Conservation (phyloP, 129 eudicot species). For the Heracleum sosnowskyi region DNA sequence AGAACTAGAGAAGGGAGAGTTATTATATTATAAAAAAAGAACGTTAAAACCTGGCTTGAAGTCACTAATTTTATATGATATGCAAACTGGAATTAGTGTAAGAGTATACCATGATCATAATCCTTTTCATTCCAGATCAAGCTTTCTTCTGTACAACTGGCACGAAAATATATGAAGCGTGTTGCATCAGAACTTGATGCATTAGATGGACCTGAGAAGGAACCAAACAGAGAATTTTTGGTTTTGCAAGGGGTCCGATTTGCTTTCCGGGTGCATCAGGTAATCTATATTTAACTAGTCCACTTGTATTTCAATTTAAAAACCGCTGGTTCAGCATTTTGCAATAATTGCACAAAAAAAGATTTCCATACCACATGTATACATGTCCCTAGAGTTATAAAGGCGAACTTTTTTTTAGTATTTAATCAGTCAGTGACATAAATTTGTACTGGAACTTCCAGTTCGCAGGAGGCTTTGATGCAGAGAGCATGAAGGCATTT, state of each 20-base stretch:
- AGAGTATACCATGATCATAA: neutral
- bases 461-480: slow-evolving; percentile 99
- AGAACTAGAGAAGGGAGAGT: neutral
- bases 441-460: slow-evolving; percentile 26
- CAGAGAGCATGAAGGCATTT: slow-evolving; percentile 97
- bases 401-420: neutral
- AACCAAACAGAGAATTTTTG: slow-evolving; percentile 92
- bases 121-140: slow-evolving; percentile 54
- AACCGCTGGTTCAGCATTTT: neutral
- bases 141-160: slow-evolving; percentile 91
- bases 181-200: slow-evolving; percentile 92
- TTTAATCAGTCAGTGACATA: neutral
- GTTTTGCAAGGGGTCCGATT: slow-evolving; percentile 95
- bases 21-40: neutral
- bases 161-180: slow-evolving; percentile 90
- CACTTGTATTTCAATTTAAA: neutral
- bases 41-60: neutral
- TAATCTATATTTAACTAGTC: slow-evolving; percentile 12
- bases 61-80: neutral
- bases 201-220: slow-evolving; percentile 81
- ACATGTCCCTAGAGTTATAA: neutral
- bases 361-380: neutral
- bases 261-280: slow-evolving; percentile 99
- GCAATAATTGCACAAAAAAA: neutral
- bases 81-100: neutral